These are phyloP conservation scores for Polytolypa hystricis DNA, from an alignment of 2,329 filamentous ascomycete species.

Conservation along the genomic window DNA sequence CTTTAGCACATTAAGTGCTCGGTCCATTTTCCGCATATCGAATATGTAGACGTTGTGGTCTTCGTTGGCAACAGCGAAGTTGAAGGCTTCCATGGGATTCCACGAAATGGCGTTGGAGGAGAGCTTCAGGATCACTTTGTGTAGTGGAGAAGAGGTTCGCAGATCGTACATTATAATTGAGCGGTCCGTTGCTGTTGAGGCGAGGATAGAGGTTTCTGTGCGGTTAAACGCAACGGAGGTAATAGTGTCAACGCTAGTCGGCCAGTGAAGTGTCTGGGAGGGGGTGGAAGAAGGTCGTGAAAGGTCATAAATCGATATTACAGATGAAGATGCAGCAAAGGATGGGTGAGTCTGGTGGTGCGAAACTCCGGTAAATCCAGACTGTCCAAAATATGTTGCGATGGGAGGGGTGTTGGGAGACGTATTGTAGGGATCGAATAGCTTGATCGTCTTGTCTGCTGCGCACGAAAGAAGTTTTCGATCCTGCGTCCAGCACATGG, in stretches of 20 bases:
- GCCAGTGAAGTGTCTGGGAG: constrained; percentile 75
- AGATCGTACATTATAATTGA: constrained; percentile 86
- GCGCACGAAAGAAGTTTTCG: constrained; percentile 78
- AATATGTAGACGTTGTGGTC: constrained; percentile 91
- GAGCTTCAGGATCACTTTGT: constrained; percentile 70
- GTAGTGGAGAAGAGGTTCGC: constrained; percentile 70
- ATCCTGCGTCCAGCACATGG: constrained; percentile 77
- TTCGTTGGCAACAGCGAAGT: constrained; percentile 85
- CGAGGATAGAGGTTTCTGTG: constrained; percentile 82
- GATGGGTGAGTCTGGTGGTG: constrained; percentile 68
- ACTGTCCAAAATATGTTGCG: constrained; percentile 72
- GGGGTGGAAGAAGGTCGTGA: constrained; percentile 65
- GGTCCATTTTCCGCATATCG: constrained; percentile 82
- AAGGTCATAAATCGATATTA: constrained; percentile 81
- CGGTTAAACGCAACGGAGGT: constrained; percentile 83
- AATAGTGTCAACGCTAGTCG: constrained; percentile 81
- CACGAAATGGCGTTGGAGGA: constrained; percentile 75
- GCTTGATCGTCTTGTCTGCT: constrained; percentile 73
- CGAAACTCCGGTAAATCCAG: constrained; percentile 72
- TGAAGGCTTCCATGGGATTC: constrained; percentile 97
- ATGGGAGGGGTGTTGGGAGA: constrained; percentile 57
- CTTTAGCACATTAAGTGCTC: constrained; percentile 79
- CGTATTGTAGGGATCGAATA: constrained; percentile 81
- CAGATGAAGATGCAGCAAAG: constrained; percentile 65
- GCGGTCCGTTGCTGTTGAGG: constrained; percentile 73